Percentiles rank a stretch among this genome's conserved stretches.
Conservation (phyloP, 768 basidiomycete species). For the Suillus plorans region DNA sequence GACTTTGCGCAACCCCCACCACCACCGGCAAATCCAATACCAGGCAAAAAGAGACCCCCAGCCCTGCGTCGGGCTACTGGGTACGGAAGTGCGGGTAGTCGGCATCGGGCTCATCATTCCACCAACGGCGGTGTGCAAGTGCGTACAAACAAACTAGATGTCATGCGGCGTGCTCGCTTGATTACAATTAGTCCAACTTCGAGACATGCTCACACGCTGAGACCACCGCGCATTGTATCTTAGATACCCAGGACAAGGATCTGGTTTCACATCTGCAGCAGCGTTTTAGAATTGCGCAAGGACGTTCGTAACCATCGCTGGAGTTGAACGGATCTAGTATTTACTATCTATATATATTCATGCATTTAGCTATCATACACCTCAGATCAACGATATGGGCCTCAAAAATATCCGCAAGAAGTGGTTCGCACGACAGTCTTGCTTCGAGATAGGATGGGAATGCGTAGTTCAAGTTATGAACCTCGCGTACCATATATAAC, state of each 20-base stretch:
- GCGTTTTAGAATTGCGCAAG: background rate
- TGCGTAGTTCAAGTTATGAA: background rate
- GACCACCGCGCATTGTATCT: background rate
- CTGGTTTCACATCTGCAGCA: background rate
- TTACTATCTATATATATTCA: background rate
- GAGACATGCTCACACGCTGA: background rate
- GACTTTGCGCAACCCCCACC: background rate
- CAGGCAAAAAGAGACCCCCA: background rate
- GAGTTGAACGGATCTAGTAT: background rate
- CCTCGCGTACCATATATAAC: background rate
- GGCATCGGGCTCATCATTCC: background rate
- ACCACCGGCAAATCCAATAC: background rate
- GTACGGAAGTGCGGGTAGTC: background rate
- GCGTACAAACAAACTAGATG: no score
- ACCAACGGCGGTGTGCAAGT: background rate
- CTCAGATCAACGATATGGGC: background rate
- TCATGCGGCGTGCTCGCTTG: background rate
- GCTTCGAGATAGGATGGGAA: background rate
- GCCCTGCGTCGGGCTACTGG: background rate
- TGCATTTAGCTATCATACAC: background rate
- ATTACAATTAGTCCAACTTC: background rate
- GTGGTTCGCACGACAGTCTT: background rate
- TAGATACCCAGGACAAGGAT: background rate
- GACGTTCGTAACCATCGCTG: background rate
- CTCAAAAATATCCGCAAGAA: background rate